A percentile compares a stretch with the other conserved stretches of the same genome.
These are phyloP conservation scores for Nicotiana benthamiana DNA, from an alignment of 257 asterid genomes.

Conservation along the genomic window DNA sequence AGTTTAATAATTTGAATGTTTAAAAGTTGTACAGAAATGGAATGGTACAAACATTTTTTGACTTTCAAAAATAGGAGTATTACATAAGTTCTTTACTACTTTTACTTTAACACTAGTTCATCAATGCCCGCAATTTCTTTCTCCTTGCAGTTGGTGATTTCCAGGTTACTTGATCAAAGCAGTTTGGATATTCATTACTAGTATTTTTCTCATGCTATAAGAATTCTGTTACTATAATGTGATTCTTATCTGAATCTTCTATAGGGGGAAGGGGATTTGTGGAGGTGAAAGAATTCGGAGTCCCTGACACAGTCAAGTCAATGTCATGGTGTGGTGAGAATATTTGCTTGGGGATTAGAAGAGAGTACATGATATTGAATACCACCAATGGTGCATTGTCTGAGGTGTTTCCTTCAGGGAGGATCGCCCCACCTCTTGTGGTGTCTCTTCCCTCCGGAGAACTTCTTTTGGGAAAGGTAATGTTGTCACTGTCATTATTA, in stretches of 20 bases:
- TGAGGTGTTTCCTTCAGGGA: conserved; percentile 90
- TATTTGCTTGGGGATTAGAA: conserved; percentile 76
- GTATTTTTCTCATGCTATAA: not conserved
- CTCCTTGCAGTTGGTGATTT: not conserved
- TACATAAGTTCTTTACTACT: not conserved
- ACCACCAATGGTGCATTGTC: conserved; percentile 74
- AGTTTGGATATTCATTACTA: not conserved
- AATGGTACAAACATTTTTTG: not conserved
- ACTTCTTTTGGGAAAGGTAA: conserved; percentile 92
- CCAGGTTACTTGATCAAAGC: not conserved
- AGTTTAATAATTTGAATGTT: not conserved
- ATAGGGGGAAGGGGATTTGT: conserved; percentile 92
- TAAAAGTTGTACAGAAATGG: not conserved
- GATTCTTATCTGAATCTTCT: conserved; percentile 12
- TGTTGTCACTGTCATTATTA: not conserved
- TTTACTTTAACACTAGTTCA: not conserved
- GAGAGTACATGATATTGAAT: conserved; percentile 80
- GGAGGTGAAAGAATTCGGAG: conserved; percentile 90
- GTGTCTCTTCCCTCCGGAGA: conserved; percentile 87
- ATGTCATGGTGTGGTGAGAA: conserved; percentile 99
- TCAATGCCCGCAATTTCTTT: not conserved
- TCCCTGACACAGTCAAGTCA: conserved; percentile 85
- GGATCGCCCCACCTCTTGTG: conserved; percentile 90
- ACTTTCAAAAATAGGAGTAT: not conserved
- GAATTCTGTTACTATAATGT: not conserved